phyloP scores from a whole-genome alignment of 2,329 filamentous ascomycete species.

The Fusarium nisikadoi region DNA sequence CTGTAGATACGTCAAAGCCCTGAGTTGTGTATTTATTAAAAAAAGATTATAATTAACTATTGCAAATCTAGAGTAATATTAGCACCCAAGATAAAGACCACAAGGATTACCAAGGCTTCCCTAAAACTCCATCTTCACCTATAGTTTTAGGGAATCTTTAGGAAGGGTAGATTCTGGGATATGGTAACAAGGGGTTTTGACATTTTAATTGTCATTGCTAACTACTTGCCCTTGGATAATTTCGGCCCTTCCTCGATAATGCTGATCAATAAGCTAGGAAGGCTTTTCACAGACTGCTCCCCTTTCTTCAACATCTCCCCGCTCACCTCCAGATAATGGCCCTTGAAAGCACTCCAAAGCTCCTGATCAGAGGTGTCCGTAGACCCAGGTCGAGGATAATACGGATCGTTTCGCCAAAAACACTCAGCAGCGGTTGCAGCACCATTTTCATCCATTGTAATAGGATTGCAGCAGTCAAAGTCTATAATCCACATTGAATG shows the following conservation, averaged over 20 bases:
- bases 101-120: not conserved
- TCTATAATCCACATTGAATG: conserved; percentile 59
- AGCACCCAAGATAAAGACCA: not conserved
- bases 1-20: not conserved
- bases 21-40: not conserved
- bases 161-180: not conserved
- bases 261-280: not conserved
- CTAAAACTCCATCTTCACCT: not conserved
- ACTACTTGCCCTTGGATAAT: not conserved
- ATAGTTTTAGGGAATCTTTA: too few species aligned
- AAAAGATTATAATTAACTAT: not conserved
- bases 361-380: conserved; percentile 8
- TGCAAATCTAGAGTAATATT: too few species aligned
- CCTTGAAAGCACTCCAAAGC: conserved; percentile 44
- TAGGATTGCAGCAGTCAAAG: conserved; percentile 54
- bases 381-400: conserved; percentile 55
- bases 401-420: conserved; percentile 64
- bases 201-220: not conserved
- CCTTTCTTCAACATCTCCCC: not conserved
- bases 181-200: not conserved
- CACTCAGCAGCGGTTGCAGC: conserved; percentile 54
- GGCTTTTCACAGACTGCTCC: not conserved
- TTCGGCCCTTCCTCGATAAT: not conserved
- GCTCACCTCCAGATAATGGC: not conserved
- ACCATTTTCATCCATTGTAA: conserved; percentile 52